Percentiles rank a stretch among this genome's conserved stretches.
Conservation (phyloP, 2,329 filamentous ascomycete species). For the Ophioceras dolichostomum region DNA sequence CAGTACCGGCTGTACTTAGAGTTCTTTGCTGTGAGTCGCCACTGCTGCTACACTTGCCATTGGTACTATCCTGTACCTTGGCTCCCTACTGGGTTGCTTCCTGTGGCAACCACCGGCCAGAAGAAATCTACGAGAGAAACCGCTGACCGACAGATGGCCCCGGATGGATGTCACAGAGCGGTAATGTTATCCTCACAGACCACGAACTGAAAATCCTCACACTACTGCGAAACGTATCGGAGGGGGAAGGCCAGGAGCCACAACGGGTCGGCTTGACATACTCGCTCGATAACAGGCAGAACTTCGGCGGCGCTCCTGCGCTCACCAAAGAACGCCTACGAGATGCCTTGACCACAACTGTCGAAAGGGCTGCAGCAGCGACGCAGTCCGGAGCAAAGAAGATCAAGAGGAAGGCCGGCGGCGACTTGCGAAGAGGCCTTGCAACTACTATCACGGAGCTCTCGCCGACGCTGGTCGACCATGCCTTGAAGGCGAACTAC, state of each 20-base stretch:
- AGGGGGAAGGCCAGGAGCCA: constrained; percentile 74
- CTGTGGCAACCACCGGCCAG: no score
- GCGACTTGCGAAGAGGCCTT: constrained; percentile 67
- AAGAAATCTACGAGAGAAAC: no score
- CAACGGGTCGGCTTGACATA: constrained; percentile 69
- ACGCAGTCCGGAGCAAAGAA: constrained; percentile 37
- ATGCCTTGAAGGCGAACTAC: constrained; percentile 57
- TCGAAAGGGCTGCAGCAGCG: constrained; percentile 33
- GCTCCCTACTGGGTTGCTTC: not conserved
- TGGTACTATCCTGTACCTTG: no score
- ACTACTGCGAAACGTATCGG: constrained; percentile 66
- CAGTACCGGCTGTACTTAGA: constrained; percentile 80
- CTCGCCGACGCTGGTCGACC: constrained; percentile 78
- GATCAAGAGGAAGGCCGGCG: constrained; percentile 59
- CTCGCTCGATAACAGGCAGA: constrained; percentile 70
- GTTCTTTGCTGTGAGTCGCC: constrained; percentile 65
- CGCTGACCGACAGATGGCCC: no score
- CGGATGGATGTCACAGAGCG: no score
- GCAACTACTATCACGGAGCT: constrained; percentile 79
- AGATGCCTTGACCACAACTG: constrained; percentile 53
- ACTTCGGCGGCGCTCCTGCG: constrained; percentile 62
- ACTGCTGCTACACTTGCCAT: no score
- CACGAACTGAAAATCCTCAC: constrained; percentile 70
- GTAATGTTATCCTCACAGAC: constrained; percentile 90
- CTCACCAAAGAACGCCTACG: constrained; percentile 63